Conservation (phyloP, 768 basidiomycete genomes). For the Trametes cinnabarina region DNA sequence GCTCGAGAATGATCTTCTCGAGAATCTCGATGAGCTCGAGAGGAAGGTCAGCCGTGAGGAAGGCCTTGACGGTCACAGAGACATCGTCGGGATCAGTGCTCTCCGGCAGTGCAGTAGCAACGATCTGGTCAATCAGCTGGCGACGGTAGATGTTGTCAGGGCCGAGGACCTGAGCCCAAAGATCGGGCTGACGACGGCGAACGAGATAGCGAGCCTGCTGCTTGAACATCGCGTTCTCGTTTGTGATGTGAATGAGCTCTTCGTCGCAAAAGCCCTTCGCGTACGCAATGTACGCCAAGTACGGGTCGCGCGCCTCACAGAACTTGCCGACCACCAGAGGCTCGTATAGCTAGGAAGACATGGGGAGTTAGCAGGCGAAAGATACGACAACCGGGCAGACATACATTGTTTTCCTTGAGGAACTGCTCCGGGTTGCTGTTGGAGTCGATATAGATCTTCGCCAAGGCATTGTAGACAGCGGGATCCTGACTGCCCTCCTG, state of each 20-base stretch:
- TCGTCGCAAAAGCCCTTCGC: constrained; percentile 99
- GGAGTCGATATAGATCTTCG: constrained; percentile 98
- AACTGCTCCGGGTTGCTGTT: constrained; percentile 98
- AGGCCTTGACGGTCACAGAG: constrained; percentile 96
- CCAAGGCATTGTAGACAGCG: constrained; percentile 93
- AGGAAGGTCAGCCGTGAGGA: constrained; percentile 94
- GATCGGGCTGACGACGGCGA: constrained; percentile 90
- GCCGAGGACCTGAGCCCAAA: constrained; percentile 94
- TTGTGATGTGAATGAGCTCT: constrained; percentile 94
- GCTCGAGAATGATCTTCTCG: constrained; percentile 98
- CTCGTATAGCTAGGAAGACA: constrained; percentile 73
- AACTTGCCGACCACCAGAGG: constrained; percentile 97
- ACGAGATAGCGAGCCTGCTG: constrained; percentile 98
- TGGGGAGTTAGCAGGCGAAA: constrained; percentile 13
- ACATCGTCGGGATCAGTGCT: constrained; percentile 98
- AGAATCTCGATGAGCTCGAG: constrained; percentile 95
- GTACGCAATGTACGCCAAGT: constrained; percentile 98
- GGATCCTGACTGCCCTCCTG: constrained; percentile 93
- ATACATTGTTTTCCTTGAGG: constrained; percentile 96
- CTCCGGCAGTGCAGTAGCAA: constrained; percentile 93
- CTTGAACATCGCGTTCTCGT: constrained; percentile 99
- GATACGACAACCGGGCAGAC: constrained; percentile 29
- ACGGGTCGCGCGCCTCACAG: constrained; percentile 98
- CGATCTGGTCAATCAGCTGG: constrained; percentile 90
- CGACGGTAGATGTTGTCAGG: constrained; percentile 90